Conservation (phyloP, 805 yeast genomes). For the Cyberlindnera mycetangii region DNA sequence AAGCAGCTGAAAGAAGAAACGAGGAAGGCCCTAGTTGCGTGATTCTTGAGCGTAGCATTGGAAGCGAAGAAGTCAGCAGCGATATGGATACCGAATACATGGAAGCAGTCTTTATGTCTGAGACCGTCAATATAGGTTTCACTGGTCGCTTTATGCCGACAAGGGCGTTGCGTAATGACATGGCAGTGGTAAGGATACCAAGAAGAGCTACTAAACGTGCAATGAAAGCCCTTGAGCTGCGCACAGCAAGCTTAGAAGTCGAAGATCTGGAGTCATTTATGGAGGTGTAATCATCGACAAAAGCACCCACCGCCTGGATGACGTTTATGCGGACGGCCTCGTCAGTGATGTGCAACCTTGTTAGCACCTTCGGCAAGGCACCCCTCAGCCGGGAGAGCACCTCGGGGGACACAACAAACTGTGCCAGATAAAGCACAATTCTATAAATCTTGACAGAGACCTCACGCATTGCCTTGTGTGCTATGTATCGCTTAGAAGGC, state of each 20-base stretch:
- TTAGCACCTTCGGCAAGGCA: conserved; percentile 14
- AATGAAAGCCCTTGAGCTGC: conserved; percentile 11
- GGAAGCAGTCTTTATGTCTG: conserved; percentile 1
- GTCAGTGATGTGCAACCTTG: conserved; percentile 8
- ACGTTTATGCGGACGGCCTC: conserved; percentile 8
- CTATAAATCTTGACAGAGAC: conserved; percentile 6
- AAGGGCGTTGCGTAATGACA: conserved; percentile 8
- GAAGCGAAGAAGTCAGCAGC: conserved; percentile 3
- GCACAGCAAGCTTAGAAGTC: background rate
- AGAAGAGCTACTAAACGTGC: conserved; percentile 10
- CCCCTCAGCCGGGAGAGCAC: conserved; percentile 4
- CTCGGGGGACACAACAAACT: conserved; percentile 13
- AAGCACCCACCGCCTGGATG: conserved; percentile 5
- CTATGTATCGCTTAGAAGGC: too few relatives aligned
- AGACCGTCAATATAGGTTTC: background rate
- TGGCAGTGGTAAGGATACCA: conserved; percentile 9
- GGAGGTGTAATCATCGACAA: conserved; percentile 12
- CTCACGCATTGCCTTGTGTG: background rate
- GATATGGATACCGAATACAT: conserved; percentile 7
- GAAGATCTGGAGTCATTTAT: background rate
- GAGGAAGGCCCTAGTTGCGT: background rate
- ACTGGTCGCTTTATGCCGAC: conserved; percentile 1
- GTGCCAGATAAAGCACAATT: conserved; percentile 12
- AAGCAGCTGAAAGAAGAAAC: background rate
- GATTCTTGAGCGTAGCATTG: conserved; percentile 8